Evolutionary conservation across 352 stramenopile species (phyloP).

Genomic region (Phytophthora cactorum): DNA sequence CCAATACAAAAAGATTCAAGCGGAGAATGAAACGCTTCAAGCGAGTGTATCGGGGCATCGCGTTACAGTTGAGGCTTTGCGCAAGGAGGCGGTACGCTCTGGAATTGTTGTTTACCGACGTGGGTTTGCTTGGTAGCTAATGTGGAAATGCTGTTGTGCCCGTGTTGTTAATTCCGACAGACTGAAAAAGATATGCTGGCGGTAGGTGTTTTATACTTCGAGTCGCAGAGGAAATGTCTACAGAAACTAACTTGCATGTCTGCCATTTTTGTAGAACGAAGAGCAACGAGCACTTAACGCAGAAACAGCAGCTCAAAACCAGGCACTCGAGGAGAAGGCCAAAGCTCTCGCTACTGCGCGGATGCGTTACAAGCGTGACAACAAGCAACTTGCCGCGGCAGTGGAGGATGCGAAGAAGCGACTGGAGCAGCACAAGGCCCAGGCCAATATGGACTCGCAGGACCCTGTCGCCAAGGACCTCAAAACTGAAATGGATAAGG

Average conservation of each 20-base stretch:
- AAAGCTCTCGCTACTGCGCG: slow-evolving; percentile 87
- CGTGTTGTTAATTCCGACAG: slow-evolving; percentile 38
- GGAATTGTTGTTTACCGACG: background rate
- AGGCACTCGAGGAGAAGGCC: slow-evolving; percentile 87
- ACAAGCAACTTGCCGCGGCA: slow-evolving; percentile 75
- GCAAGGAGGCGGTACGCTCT: slow-evolving; percentile 81
- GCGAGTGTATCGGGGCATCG: slow-evolving; percentile 65
- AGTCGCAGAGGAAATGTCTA: background rate
- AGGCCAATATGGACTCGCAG: slow-evolving; percentile 72
- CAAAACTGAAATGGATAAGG: slow-evolving; percentile 87
- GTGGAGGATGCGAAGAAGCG: slow-evolving; percentile 87
- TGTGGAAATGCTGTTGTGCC: slow-evolving; percentile 8
- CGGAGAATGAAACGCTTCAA: slow-evolving; percentile 84
- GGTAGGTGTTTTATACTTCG: slow-evolving; percentile 41
- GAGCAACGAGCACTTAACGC: slow-evolving; percentile 87
- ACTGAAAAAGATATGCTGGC: slow-evolving; percentile 89
- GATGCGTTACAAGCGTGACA: slow-evolving; percentile 91
- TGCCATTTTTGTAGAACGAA: slow-evolving; percentile 67
- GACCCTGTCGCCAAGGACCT: slow-evolving; percentile 84
- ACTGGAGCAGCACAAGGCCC: slow-evolving; percentile 81
- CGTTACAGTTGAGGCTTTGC: slow-evolving; percentile 70
- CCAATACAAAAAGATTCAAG: slow-evolving; percentile 84
- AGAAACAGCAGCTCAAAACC: slow-evolving; percentile 83
- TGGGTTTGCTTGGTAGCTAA: slow-evolving; percentile 7
- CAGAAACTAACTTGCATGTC: slow-evolving; percentile 1